phyloP scores from a whole-genome alignment of 805 yeast genomes.

The Jamesozyma lodderae region DNA sequence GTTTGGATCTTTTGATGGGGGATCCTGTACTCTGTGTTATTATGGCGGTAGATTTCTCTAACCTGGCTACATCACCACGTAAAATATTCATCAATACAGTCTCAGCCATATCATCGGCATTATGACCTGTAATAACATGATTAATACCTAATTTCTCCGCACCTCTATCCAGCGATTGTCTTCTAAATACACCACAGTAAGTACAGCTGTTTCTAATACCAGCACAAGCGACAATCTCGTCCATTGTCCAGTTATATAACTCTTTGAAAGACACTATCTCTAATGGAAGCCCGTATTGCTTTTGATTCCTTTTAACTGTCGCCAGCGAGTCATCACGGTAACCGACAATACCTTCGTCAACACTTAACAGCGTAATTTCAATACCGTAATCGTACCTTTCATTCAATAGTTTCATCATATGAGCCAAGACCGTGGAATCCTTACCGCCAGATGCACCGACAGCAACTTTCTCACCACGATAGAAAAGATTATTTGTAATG shows the following conservation, averaged over 20 bases:
- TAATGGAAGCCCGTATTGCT: conserved; percentile 71
- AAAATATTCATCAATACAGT: conserved; percentile 90
- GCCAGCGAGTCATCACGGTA: conserved; percentile 95
- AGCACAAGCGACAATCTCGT: conserved; percentile 88
- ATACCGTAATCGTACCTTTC: conserved; percentile 84
- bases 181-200: conserved; percentile 92
- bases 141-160: conserved; percentile 75
- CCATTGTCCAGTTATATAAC: conserved; percentile 97
- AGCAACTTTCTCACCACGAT: conserved; percentile 80
- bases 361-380: conserved; percentile 70
- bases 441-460: conserved; percentile 99
- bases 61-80: conserved; percentile 91
- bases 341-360: conserved; percentile 96
- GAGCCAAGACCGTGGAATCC: conserved; percentile 92
- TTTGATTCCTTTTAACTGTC: conserved; percentile 87
- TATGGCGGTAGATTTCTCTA: conserved; percentile 80
- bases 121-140: conserved; percentile 96
- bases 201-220: conserved; percentile 94
- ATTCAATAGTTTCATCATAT: conserved; percentile 75
- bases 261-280: conserved; percentile 80
- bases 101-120: conserved; percentile 99
- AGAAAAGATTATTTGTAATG: conserved; percentile 54
- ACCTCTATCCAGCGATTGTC: conserved; percentile 96
- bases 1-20: conserved; percentile 89
- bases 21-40: conserved; percentile 77